Conservation (phyloP, 306 rosid species). For the Hippophae gyantsensis region DNA sequence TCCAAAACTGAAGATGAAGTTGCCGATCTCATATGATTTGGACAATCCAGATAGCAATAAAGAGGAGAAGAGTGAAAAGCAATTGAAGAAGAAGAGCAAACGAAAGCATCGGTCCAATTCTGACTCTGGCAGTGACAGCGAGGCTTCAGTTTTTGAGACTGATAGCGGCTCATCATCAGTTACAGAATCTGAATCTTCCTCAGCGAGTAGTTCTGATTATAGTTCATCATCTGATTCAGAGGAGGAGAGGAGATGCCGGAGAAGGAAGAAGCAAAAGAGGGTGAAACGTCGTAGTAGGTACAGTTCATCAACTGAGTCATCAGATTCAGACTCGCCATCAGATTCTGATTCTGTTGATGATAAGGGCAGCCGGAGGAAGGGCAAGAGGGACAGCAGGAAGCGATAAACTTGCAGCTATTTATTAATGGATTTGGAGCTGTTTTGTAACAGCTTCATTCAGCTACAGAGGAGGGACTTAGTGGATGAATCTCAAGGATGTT, state of each 20-base stretch:
- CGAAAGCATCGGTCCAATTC: conserved; percentile 58
- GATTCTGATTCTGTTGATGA: conserved; percentile 77
- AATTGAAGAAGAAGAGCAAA: conserved; percentile 56
- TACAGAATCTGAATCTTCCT: conserved; percentile 64
- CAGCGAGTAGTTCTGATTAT: conserved; percentile 59
- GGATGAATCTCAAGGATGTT: no score
- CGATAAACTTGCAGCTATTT: conserved; percentile 13
- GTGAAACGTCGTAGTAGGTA: conserved; percentile 49
- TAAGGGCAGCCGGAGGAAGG: conserved; percentile 54
- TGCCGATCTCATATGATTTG: conserved; percentile 38
- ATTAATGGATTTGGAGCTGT: no score
- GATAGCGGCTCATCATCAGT: conserved; percentile 77
- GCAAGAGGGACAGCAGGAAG: conserved; percentile 50
- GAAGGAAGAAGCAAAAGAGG: conserved; percentile 63
- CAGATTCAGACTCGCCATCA: conserved; percentile 45
- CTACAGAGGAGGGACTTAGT: no score
- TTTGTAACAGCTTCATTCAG: no score
- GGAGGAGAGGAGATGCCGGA: conserved; percentile 58
- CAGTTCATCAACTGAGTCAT: conserved; percentile 75
- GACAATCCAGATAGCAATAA: conserved; percentile 35
- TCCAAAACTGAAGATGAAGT: conserved; percentile 72
- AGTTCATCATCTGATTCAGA: conserved; percentile 83
- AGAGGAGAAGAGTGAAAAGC: conserved; percentile 37
- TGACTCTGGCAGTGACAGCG: conserved; percentile 60
- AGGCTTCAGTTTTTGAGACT: conserved; percentile 89